Evolutionary conservation across 2,329 filamentous ascomycete species (phyloP).

Genomic region (Capronia coronata): DNA sequence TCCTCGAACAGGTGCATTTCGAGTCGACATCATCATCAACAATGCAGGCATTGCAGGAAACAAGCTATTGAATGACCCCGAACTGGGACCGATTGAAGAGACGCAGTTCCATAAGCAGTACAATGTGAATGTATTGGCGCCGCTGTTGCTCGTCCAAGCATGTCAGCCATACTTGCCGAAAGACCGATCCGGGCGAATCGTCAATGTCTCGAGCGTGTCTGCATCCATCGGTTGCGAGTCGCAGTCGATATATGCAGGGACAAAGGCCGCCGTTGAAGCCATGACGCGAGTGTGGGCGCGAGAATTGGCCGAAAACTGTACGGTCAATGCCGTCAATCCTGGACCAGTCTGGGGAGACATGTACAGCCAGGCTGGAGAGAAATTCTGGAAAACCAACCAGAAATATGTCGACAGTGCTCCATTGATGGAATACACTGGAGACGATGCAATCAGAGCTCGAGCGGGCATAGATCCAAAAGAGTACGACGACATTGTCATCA

Average conservation of each 20-base stretch:
- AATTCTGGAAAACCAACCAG: constrained; percentile 54
- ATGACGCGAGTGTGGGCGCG: constrained; percentile 58
- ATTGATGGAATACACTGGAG: constrained; percentile 50
- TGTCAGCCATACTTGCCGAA: constrained; percentile 50
- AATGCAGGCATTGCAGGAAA: constrained; percentile 40
- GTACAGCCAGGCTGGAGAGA: constrained; percentile 48
- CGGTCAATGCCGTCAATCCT: constrained; percentile 56
- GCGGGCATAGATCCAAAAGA: constrained; percentile 55
- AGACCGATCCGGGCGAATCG: constrained; percentile 53
- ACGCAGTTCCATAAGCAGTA: constrained; percentile 52
- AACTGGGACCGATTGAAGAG: constrained; percentile 35
- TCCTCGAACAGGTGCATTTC: constrained; percentile 44
- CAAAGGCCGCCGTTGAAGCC: constrained; percentile 55
- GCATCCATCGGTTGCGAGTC: constrained; percentile 48
- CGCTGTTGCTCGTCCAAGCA: constrained; percentile 51
- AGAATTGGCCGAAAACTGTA: constrained; percentile 51
- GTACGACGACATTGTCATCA: constrained; percentile 54
- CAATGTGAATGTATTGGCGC: constrained; percentile 54
- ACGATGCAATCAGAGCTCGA: constrained; percentile 44
- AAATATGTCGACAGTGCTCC: constrained; percentile 60
- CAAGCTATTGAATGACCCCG: constrained; percentile 54
- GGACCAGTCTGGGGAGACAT: constrained; percentile 52
- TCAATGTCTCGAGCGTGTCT: constrained; percentile 52
- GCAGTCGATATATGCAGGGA: constrained; percentile 56
- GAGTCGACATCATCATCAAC: constrained; percentile 33